Evolutionary conservation across 176 grass and related monocot species (phyloP), one percentile per base, ranked within the genome.

Genomic region (Carex littledalei): DNA sequence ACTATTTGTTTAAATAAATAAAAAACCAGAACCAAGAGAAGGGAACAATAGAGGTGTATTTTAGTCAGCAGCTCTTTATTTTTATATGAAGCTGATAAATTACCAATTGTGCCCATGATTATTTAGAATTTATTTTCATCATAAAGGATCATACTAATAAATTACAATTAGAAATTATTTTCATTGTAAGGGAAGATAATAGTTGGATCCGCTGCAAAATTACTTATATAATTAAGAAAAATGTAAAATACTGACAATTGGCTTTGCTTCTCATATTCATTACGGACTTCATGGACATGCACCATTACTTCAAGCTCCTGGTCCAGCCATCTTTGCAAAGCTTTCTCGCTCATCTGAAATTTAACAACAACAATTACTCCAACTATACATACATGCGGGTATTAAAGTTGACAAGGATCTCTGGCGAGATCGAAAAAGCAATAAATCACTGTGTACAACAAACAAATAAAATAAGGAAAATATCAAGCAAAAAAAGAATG

Each of bases 271-370:
- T 96, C 93, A 45, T 99, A 99, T 92, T 94, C 97, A 39, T 91
- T 92, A 50, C 93, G 88, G 35, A 99, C 97, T 95, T 99, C 97
- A 78, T 99, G 91, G 32, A 99, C 91, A 91, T 95, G 93, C 18
- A 96, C 86, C 91, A 99, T 94, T 49, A 99, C 91, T 91, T 99
- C 96, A 89, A 99, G 90, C 81, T 99, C 97, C 76, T 99, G 93
- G 86, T 99, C 93, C 62, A 99, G 82, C 96, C 96, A 99, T 80
- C 86, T 91, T 89, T 99, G 96, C 67, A 95, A 64, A 0, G 90
- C 90, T 84, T 92, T 99, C 74, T 99, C 97, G 84, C 83, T 91
- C 85, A 88, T 87, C 96, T 99, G 91, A 77, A 55, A 77, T 62
- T 91, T 63, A 81, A 81, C 10, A 72, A 64, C 81, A 74, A 87